Conservation (phyloP, 768 basidiomycete species). For the Suillus paluster region DNA sequence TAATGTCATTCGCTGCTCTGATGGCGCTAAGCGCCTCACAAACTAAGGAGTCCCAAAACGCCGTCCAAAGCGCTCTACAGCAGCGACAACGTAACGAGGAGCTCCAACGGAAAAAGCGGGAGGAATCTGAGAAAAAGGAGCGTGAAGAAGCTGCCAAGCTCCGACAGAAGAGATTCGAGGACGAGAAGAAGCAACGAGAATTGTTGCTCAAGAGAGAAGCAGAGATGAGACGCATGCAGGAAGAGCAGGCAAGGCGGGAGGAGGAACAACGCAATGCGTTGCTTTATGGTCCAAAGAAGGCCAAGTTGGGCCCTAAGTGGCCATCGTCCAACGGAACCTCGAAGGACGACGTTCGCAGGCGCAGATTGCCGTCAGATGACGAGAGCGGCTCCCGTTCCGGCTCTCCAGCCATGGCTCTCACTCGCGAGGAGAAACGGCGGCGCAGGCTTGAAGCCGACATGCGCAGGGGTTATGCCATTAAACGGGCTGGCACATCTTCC, state of each 20-base stretch:
- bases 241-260: constrained; percentile 56
- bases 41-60: constrained; percentile 60
- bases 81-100: constrained; percentile 65
- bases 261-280: constrained; percentile 64
- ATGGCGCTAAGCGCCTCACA: constrained; percentile 73
- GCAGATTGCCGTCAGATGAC: constrained; percentile 41
- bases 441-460: constrained; percentile 60
- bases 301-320: constrained; percentile 45
- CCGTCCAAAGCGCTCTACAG: constrained; percentile 56
- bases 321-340: constrained; percentile 42
- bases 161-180: constrained; percentile 66
- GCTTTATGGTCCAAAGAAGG: constrained; percentile 70
- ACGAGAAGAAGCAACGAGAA: constrained; percentile 64
- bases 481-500: constrained; percentile 38
- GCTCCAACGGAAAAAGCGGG: constrained; percentile 60
- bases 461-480: constrained; percentile 48
- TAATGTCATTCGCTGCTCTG: constrained; percentile 61
- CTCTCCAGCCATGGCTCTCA: constrained; percentile 49
- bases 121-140: constrained; percentile 63
- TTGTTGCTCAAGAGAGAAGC: constrained; percentile 49
- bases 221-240: constrained; percentile 50
- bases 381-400: constrained; percentile 47
- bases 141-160: constrained; percentile 62
- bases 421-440: constrained; percentile 80
- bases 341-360: constrained; percentile 41